Evolutionary conservation across 2,329 filamentous ascomycete genomes (phyloP).

Genomic region (Curvularia sp.): DNA sequence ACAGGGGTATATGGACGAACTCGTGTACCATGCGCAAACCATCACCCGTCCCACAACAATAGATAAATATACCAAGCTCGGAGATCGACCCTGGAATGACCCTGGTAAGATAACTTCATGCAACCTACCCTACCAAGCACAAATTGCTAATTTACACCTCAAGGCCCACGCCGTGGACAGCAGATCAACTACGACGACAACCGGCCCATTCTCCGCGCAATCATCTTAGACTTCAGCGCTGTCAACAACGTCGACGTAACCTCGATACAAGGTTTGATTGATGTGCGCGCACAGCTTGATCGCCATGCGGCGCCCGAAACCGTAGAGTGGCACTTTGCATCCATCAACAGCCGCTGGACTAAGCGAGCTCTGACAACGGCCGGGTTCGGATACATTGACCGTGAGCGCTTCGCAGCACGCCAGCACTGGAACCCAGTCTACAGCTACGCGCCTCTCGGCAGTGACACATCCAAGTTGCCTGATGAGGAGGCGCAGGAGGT

Average conservation of each 20-base stretch:
- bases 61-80: conserved; percentile 63
- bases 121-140: not conserved
- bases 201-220: conserved; percentile 78
- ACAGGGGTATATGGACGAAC: conserved; percentile 82
- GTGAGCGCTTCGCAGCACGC: conserved; percentile 56
- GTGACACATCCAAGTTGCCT: conserved; percentile 67
- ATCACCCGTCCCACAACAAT: conserved; percentile 79
- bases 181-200: conserved; percentile 55
- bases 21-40: conserved; percentile 53
- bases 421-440: conserved; percentile 90
- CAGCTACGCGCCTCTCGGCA: conserved; percentile 85
- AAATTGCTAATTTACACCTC: conserved; percentile 2
- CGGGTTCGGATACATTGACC: conserved; percentile 78
- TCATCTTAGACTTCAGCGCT: conserved; percentile 91
- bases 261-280: conserved; percentile 89
- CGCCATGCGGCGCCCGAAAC: conserved; percentile 78
- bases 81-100: conserved; percentile 90
- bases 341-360: conserved; percentile 90
- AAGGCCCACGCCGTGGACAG: conserved; percentile 63
- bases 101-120: conserved; percentile 61
- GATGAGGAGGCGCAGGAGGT: conserved; percentile 47
- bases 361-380: conserved; percentile 86
- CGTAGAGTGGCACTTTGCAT: conserved; percentile 96
- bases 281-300: conserved; percentile 93
- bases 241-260: conserved; percentile 96